Conservation (phyloP, 176 grass and related monocot genomes). For the Cenchrus americanus region DNA sequence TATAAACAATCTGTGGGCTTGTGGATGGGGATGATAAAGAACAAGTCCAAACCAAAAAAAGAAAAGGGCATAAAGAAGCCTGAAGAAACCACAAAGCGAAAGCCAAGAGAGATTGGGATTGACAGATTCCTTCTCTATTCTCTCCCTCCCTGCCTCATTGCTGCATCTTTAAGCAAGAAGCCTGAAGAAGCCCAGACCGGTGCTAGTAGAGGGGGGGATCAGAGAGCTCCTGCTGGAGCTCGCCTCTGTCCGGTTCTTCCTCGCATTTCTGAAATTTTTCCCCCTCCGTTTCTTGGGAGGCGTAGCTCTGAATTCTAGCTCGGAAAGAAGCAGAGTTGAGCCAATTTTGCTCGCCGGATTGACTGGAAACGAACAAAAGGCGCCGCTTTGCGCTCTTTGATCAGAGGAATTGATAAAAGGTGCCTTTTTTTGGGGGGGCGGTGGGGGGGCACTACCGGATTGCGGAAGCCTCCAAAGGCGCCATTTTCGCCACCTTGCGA, state of each 20-base stretch:
- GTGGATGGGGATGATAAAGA: background rate
- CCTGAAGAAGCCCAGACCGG: background rate
- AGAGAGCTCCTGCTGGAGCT: background rate
- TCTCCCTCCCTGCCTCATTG: background rate
- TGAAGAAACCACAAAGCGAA: slow-evolving; percentile 29
- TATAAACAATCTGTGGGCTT: background rate
- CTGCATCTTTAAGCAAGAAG: background rate
- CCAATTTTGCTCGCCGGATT: background rate
- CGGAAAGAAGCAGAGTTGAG: background rate
- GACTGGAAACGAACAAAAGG: background rate
- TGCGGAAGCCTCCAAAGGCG: slow-evolving; percentile 15
- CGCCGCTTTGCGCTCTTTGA: background rate
- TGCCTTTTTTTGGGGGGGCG: background rate
- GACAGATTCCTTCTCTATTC: slow-evolving; percentile 20
- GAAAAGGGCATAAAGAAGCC: background rate
- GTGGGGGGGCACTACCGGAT: background rate
- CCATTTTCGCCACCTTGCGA: background rate
- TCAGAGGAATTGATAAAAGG: background rate
- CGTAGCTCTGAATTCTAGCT: background rate
- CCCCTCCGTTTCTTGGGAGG: background rate
- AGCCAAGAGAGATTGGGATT: slow-evolving; percentile 18
- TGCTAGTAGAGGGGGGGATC: background rate
- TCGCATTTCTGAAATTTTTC: slow-evolving; percentile 9
- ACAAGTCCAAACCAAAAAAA: background rate
- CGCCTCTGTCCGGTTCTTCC: background rate